A percentile compares a stretch with the other conserved stretches of the same genome.
Conservation (phyloP, 1,284 basidiomycete genomes). For the Gomphus bonarii region DNA sequence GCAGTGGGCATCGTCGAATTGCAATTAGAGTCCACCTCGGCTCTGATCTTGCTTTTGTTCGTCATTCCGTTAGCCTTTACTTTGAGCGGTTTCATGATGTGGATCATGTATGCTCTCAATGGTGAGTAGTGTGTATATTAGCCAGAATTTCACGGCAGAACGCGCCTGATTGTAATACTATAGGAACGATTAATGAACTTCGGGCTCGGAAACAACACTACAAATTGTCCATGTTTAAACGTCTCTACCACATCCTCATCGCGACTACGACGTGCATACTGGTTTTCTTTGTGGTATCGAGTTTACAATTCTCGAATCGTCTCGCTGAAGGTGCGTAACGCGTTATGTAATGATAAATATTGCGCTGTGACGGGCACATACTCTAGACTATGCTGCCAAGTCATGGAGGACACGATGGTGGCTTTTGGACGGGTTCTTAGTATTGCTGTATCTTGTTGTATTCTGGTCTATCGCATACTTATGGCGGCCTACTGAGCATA, state of each 20-base stretch:
- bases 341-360: background rate
- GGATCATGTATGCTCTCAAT: constrained; percentile 89
- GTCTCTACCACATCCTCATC: constrained; percentile 82
- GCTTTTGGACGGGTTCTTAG: constrained; percentile 92
- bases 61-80: constrained; percentile 93
- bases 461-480: constrained; percentile 82
- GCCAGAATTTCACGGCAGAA: constrained; percentile 9
- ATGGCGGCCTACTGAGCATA: constrained; percentile 90
- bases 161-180: background rate
- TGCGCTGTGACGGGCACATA: background rate
- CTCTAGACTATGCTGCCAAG: constrained; percentile 78
- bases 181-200: constrained; percentile 80
- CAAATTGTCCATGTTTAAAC: constrained; percentile 81
- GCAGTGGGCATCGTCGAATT: constrained; percentile 89
- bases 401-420: constrained; percentile 96
- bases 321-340: constrained; percentile 64
- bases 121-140: constrained; percentile 31
- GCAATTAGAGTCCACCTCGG: constrained; percentile 80
- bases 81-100: constrained; percentile 87
- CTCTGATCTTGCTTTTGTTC: constrained; percentile 69
- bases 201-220: constrained; percentile 77
- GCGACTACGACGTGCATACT: constrained; percentile 75
- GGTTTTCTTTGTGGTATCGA: constrained; percentile 88
- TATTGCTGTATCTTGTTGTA: constrained; percentile 72
- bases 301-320: constrained; percentile 84